Percentiles rank a stretch among this genome's conserved stretches.
Evolutionary conservation across 2,329 filamentous ascomycete genomes (phyloP).

Genomic region (Orbilia quercus): DNA sequence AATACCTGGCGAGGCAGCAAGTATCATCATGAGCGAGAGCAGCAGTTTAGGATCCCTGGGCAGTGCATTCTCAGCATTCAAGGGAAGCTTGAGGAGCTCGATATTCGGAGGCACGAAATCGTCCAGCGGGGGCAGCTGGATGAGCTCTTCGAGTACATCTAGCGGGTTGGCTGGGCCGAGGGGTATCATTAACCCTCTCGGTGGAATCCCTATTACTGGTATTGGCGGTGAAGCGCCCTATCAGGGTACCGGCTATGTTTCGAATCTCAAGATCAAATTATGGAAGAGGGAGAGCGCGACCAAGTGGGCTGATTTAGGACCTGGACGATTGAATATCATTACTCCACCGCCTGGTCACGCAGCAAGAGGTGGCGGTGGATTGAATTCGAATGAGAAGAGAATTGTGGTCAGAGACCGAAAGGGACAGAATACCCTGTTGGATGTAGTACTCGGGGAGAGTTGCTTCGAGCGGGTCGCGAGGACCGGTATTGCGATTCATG

Average conservation of each 20-base stretch:
- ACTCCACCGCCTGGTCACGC: conserved; percentile 73
- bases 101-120: conserved; percentile 53
- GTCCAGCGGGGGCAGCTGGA: conserved; percentile 52
- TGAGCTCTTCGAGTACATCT: conserved; percentile 51
- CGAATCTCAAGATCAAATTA: conserved; percentile 85
- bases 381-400: conserved; percentile 81
- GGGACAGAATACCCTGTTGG: conserved; percentile 74
- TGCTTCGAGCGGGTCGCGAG: conserved; percentile 86
- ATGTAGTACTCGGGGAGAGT: conserved; percentile 84
- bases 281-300: conserved; percentile 79
- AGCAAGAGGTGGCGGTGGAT: conserved; percentile 70
- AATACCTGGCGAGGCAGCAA: conserved; percentile 60
- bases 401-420: conserved; percentile 76
- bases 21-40: conserved; percentile 65
- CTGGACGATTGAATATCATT: conserved; percentile 83
- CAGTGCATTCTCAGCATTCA: conserved; percentile 78
- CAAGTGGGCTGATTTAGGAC: conserved; percentile 92
- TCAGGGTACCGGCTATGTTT: conserved; percentile 65
- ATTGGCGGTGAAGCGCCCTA: conserved; percentile 55
- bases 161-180: conserved; percentile 47
- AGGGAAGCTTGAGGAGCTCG: conserved; percentile 61
- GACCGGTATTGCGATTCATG: conserved; percentile 86
- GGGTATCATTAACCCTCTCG: conserved; percentile 54
- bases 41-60: conserved; percentile 71
- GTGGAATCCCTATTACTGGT: conserved; percentile 55